Evolutionary conservation across 257 asterid genomes (phyloP), one percentile per base, ranked within the genome.

Genomic region (Solanum ossicruentum): DNA sequence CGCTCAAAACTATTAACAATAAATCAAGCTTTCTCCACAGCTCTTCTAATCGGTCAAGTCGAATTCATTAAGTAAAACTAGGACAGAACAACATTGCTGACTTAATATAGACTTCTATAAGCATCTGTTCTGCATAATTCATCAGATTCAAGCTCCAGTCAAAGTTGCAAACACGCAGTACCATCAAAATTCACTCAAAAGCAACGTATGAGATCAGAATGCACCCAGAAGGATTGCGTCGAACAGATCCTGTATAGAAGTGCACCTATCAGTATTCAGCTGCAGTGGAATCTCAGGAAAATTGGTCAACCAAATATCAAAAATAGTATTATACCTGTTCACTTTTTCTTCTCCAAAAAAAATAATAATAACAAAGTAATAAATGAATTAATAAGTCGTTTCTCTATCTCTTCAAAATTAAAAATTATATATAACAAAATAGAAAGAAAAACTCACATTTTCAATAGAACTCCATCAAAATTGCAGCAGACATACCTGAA

Each of bases 271-370:
- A 9, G 10, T 8, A 77, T 41, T 58, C 65, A 83, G 71, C 89
- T 88, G 86, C 83, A 65, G 26, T 28, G 67, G 81, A 72, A 86
- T 21, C 82, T 54, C 81, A 83, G 86, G 55, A 39, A 23, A 69
- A 75, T 81, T 69, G 83, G 88, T 83, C 88, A 85, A 84, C 86
- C 47, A 85, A 84, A 84, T 86, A 88, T 85, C 85, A 86, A 69
- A 91, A 84, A 78, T 86, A 60, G 54, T 58, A 63, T 86, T 80
- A 69, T 81, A 69, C 84, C 26, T 84, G 47, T 84, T 86, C 83
- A 82, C 77, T 87, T 86, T 65, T 65, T 81, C 82, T 88, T 63
- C 69, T 69, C 39, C 39, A 73, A 86, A 90, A 85, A 78, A 60
- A 60, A 66, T 84, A 67, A 81, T 69, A 70, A 66, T 28, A 28